Evolutionary conservation across 768 basidiomycete species (phyloP).

Genomic region (Gautieria morchelliformis): DNA sequence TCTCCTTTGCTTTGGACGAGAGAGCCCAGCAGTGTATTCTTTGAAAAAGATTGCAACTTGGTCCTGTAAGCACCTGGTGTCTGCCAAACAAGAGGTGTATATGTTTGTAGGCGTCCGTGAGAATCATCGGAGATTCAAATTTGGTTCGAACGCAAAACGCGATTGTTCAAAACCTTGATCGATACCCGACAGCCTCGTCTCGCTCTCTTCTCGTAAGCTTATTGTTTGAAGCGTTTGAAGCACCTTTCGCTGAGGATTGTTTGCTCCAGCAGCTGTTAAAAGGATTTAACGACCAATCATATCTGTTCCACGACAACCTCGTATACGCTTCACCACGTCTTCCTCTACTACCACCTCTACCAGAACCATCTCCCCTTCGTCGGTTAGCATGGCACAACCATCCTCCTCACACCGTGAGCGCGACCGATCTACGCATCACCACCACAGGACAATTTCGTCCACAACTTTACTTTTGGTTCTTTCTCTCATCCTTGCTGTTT

Average conservation of each 20-base stretch:
- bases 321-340: slow-evolving; percentile 17
- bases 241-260: background rate
- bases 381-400: slow-evolving; percentile 82
- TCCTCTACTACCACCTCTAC: slow-evolving; percentile 45
- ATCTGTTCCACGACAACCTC: slow-evolving; percentile 15
- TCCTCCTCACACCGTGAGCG: slow-evolving; percentile 71
- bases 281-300: slow-evolving; percentile 15
- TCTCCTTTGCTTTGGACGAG: too few species aligned
- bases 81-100: too few species aligned
- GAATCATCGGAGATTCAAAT: background rate
- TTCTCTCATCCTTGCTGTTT: slow-evolving; percentile 75
- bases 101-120: background rate
- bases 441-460: slow-evolving; percentile 80
- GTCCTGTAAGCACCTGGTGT: too few species aligned
- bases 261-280: slow-evolving; percentile 1
- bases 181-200: background rate
- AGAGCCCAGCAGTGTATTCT: too few species aligned
- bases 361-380: slow-evolving; percentile 70
- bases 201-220: background rate
- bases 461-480: slow-evolving; percentile 82
- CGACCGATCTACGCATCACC: slow-evolving; percentile 58
- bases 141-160: background rate
- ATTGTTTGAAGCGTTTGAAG: background rate
- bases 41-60: background rate
- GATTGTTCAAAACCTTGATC: slow-evolving; percentile 3